Evolutionary conservation across 345 rosid species (phyloP).

Genomic region (Populus pruinosa): DNA sequence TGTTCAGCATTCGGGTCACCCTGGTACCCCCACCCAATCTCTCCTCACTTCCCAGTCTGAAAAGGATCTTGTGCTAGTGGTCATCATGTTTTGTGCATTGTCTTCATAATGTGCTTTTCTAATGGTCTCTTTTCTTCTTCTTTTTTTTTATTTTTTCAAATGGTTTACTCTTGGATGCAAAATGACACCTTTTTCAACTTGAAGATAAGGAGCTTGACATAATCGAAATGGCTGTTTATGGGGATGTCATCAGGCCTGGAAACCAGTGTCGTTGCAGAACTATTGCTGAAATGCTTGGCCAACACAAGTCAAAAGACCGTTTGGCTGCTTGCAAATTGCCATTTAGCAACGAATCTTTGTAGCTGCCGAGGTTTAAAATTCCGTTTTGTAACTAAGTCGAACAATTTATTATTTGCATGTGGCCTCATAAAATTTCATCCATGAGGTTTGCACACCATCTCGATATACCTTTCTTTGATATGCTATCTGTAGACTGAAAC

Average conservation of each 20-base stretch:
- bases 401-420: too few relatives aligned
- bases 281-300: conserved; percentile 79
- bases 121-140: not conserved
- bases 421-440: too few relatives aligned
- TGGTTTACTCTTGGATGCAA: not conserved
- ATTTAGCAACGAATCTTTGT: conserved; percentile 24
- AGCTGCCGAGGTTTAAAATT: not conserved
- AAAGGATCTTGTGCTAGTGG: not conserved
- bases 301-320: conserved; percentile 63
- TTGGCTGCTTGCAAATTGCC: conserved; percentile 75
- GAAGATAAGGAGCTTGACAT: conserved; percentile 89
- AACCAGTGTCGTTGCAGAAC: conserved; percentile 89
- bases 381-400: too few relatives aligned
- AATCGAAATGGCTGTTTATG: conserved; percentile 95
- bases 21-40: not conserved
- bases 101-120: too few relatives aligned
- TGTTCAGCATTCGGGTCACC: not conserved
- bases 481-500: too few relatives aligned
- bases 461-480: too few relatives aligned
- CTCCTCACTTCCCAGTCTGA: not conserved
- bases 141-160: not conserved
- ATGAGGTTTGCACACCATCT: too few relatives aligned
- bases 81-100: too few relatives aligned
- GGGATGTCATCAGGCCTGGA: conserved; percentile 84
- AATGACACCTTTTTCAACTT: conserved; percentile 7